Base-by-base conservation (phyloP, 2,329 filamentous ascomycete genomes). In the Mollisia scopiformis region DNA sequence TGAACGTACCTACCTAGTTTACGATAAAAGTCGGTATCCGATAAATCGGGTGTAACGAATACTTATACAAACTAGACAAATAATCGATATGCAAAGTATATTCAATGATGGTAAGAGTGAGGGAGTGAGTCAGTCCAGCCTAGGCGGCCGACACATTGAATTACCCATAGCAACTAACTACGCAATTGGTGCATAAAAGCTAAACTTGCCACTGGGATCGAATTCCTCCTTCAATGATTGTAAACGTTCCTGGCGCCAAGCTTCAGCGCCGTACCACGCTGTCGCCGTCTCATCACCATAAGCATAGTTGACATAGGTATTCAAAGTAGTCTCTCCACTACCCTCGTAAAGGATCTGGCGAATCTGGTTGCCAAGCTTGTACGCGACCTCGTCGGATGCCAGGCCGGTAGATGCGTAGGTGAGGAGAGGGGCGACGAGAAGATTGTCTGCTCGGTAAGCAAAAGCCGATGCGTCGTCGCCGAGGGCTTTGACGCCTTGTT, bases 281-380 rank as follows among this genome's bases (percentile, higher is more conserved):
- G 71, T 58, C 0, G 72, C 66, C 1, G 69, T 68, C 72, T 85
- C 81, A 8, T 79, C 73, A 1, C 82, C 82, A 55, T 76, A 76
- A 0, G 81, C 82, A 64, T 84, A 85, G 70, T 85, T 85, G 55
- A 83, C 75, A 59, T 84, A 83, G 0, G 75, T 69, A 58, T 76
- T 72, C 53, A 77, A 43, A 31, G 74, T 66, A 1, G 66, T 57
- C 25, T 70, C 59, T 2, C 75, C 78, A 52, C 68, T 77, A 0
- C 70, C 74, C 10, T 70, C 60, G 41, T 72, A 68, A 5, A 82
- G 68, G 5, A 78, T 73, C 4, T 76, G 53, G 3, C 79, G 75
- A 4, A 80, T 62, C 60, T 69, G 57, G 23, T 78, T 73, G 2
- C 79, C 79, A 16, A 79, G 63, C 25, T 66, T 57, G 6, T 62